Conservation (phyloP, 2,329 filamentous ascomycete species). For the Hysterium pulicare region DNA sequence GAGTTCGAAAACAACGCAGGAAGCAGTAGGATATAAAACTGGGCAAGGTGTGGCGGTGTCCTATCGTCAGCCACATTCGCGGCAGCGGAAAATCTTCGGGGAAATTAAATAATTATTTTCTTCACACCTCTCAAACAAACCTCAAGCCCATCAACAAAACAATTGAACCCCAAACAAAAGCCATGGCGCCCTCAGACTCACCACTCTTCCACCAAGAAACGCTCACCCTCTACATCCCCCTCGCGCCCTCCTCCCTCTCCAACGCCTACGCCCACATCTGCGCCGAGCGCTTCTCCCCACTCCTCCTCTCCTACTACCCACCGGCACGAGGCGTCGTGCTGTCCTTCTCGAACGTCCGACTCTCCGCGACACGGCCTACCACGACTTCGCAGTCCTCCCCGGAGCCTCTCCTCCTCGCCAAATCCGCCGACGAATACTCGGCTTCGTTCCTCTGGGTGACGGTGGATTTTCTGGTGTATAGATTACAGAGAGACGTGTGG, state of each 20-base stretch:
- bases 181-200: not conserved
- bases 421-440: conserved; percentile 64
- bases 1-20: no score
- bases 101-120: no score
- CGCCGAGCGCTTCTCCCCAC: conserved; percentile 70
- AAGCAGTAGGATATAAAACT: no score
- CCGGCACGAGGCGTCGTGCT: conserved; percentile 71
- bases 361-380: conserved; percentile 58
- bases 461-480: conserved; percentile 79
- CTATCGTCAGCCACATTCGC: no score
- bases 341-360: conserved; percentile 65
- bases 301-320: conserved; percentile 73
- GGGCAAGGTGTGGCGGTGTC: no score
- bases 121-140: no score
- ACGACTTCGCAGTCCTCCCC: conserved; percentile 2
- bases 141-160: not conserved
- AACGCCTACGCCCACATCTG: conserved; percentile 68
- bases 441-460: conserved; percentile 86
- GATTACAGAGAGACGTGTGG: conserved; percentile 67
- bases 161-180: not conserved
- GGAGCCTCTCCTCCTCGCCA: conserved; percentile 6
- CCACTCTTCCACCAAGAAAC: conserved; percentile 70
- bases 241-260: conserved; percentile 63
- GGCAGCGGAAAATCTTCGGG: no score
- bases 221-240: conserved; percentile 73